Conservation (phyloP, 148 eudicot species). For the Rhododendron kiyosumense region DNA sequence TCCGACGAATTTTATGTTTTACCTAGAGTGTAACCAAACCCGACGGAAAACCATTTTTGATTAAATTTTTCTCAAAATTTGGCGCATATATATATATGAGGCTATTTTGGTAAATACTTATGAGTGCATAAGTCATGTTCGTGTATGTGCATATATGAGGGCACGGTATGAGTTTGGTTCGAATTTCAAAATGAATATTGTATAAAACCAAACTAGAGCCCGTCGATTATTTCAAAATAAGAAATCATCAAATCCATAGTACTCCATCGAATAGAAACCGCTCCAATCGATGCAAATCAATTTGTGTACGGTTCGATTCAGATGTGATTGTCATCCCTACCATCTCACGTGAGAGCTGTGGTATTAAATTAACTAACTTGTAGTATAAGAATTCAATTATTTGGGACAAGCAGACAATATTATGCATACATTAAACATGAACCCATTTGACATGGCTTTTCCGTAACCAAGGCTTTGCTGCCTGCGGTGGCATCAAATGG, state of each 20-base stretch:
- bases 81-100: no score
- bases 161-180: no score
- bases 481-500: neutral
- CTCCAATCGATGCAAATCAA: neutral
- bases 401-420: neutral
- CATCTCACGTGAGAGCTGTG: neutral
- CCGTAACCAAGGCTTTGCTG: neutral
- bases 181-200: no score
- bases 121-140: no score
- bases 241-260: no score
- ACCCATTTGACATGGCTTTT: neutral
- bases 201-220: no score
- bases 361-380: no score
- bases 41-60: fast-evolving
- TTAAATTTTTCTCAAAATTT: no score
- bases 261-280: no score
- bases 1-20: fast-evolving
- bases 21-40: fast-evolving
- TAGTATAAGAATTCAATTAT: neutral
- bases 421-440: neutral
- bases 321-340: neutral
- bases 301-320: neutral
- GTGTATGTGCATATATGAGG: no score
- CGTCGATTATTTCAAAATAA: no score
- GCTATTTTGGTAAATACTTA: no score